phyloP scores from a whole-genome alignment of 1,284 basidiomycete genomes.

The Pseudozyma pruni region DNA sequence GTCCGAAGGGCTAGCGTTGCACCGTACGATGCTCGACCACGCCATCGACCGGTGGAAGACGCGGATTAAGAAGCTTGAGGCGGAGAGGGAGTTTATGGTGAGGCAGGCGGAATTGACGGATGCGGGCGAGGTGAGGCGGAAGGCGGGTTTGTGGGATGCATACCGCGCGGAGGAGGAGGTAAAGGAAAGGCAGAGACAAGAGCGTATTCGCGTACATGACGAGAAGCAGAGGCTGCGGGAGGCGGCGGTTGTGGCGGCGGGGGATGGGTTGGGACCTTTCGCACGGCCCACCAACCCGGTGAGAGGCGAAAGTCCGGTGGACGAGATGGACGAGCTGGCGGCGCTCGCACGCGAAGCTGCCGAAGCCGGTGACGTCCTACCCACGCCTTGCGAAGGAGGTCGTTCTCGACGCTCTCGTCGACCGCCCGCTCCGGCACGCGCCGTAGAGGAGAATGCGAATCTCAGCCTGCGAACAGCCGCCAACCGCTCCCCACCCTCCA shows the following conservation, averaged over 20 bases:
- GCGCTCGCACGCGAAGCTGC: constrained; percentile 30
- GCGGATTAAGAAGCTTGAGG: constrained; percentile 5
- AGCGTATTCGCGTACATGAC: constrained; percentile 16
- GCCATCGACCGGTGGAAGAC: constrained; percentile 17
- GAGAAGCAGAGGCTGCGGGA: constrained; percentile 2
- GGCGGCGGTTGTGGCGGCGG: neutral
- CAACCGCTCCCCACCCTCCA: constrained; percentile 14
- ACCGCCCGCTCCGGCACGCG: neutral
- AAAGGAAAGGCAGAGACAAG: constrained; percentile 2
- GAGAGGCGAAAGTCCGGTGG: constrained; percentile 1
- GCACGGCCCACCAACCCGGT: neutral
- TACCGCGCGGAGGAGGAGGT: constrained; percentile 14
- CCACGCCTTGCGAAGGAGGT: neutral
- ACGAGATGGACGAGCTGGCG: constrained; percentile 36
- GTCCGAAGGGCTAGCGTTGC: constrained; percentile 17
- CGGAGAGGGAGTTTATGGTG: constrained; percentile 1
- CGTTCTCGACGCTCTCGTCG: constrained; percentile 3
- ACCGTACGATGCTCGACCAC: neutral
- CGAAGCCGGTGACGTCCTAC: constrained; percentile 19
- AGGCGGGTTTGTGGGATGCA: constrained; percentile 36
- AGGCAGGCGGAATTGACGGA: constrained; percentile 9
- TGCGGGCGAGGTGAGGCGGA: constrained; percentile 12
- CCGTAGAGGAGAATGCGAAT: too few relatives aligned
- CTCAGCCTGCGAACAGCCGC: constrained; percentile 2
- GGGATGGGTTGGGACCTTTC: constrained; percentile 18